Percentiles rank a stretch among this genome's conserved stretches.
Conservation (phyloP, 805 yeast species). For the Candida nemodendra region DNA sequence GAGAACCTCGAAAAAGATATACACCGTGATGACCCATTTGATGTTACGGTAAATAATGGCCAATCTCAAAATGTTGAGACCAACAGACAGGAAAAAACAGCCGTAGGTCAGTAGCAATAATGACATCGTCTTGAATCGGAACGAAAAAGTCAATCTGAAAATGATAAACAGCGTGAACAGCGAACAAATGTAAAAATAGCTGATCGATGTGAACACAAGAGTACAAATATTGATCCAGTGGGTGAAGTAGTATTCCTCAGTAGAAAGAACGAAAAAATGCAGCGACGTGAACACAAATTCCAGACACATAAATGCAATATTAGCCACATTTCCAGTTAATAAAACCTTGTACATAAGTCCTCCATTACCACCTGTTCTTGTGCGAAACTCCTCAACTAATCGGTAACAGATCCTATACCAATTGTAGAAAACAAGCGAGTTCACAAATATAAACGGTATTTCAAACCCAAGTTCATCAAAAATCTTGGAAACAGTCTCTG, state of each 20-base stretch:
- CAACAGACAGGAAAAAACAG: slow-evolving; percentile 38
- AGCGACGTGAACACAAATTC: slow-evolving; percentile 8
- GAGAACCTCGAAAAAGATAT: slow-evolving; percentile 48
- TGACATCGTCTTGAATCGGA: slow-evolving; percentile 45
- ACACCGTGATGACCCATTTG: slow-evolving; percentile 49
- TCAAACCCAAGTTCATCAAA: slow-evolving; percentile 38
- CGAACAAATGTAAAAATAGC: slow-evolving; percentile 31
- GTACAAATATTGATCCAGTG: slow-evolving; percentile 32
- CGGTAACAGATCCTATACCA: slow-evolving; percentile 33
- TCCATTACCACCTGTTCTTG: slow-evolving; percentile 5
- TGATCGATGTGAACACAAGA: slow-evolving; percentile 30
- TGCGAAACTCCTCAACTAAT: slow-evolving; percentile 10
- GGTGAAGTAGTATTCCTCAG: slow-evolving; percentile 6
- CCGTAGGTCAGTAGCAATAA: slow-evolving; percentile 42
- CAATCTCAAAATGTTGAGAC: slow-evolving; percentile 26
- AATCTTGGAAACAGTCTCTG: slow-evolving; percentile 37
- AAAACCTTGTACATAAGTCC: slow-evolving; percentile 6
- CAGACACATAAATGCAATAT: slow-evolving; percentile 7
- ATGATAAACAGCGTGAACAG: slow-evolving; percentile 39
- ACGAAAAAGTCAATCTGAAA: slow-evolving; percentile 43
- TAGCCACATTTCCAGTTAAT: slow-evolving; percentile 5
- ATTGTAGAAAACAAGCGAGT: slow-evolving; percentile 48
- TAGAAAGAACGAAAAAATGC: slow-evolving; percentile 5
- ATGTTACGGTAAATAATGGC: slow-evolving; percentile 36
- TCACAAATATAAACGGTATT: slow-evolving; percentile 41